Evolutionary conservation across 1,284 basidiomycete species (phyloP).

Genomic region (Apiotrichum brassicae): DNA sequence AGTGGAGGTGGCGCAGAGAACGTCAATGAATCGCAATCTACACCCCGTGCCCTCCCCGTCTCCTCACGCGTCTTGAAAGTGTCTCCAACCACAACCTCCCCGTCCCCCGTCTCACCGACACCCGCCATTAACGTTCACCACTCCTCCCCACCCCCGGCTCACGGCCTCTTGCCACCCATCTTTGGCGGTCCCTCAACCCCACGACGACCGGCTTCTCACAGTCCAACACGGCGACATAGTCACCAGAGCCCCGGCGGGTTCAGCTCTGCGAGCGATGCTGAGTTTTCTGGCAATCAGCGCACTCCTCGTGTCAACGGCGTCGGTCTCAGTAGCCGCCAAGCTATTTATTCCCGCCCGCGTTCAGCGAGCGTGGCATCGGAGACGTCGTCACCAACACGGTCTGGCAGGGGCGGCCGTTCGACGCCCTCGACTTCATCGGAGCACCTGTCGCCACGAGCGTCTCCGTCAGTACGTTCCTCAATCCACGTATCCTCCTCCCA

Average conservation of each 20-base stretch:
- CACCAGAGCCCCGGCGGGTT: no score
- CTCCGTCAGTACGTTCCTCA: no score
- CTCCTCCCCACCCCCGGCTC: background rate
- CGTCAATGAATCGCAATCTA: no score
- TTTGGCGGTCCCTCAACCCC: no score
- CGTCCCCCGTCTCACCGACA: background rate
- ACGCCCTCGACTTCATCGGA: no score
- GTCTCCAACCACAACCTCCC: background rate
- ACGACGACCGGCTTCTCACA: no score
- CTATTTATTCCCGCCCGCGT: background rate
- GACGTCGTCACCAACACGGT: background rate
- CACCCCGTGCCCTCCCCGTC: background rate
- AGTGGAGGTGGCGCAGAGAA: no score
- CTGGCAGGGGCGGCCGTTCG: background rate
- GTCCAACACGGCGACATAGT: no score
- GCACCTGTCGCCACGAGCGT: no score
- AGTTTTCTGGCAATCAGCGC: background rate
- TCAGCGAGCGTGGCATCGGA: background rate
- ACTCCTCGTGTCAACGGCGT: conserved; percentile 4
- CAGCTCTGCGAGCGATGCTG: background rate
- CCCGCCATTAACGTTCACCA: background rate
- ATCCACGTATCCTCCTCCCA: no score
- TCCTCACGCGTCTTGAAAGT: background rate
- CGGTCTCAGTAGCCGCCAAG: background rate
- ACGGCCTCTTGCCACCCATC: no score